Base-by-base conservation (phyloP, 2,329 filamentous ascomycete species). In the Domatiomyces globalis region DNA sequence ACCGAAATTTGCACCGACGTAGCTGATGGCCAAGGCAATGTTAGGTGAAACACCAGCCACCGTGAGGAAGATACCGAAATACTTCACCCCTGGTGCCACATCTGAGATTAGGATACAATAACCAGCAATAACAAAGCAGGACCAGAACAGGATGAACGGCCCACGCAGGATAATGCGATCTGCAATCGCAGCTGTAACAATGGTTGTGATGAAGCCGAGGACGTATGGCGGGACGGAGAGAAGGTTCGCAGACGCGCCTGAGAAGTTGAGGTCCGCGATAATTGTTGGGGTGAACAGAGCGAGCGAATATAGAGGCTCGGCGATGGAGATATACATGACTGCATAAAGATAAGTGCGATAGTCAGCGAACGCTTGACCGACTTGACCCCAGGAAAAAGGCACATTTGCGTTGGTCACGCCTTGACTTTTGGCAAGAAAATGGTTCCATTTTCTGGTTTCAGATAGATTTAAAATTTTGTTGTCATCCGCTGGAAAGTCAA, bases 401-500 rank as follows among this genome's bases (percentile, higher is more conserved):
- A 51, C 45, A 42, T 51, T 25, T 17, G 45, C 44, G 25, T 51
- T 48, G 4, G 49, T 51, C 29, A 51, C 62, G 7, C 66, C 61
- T 63, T 83, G 79, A 5, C 67, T 66, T 8, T 66, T 59, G 25
- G 65, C 68, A 12, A 83, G 70, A 65, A 83, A 83, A 29, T 47
- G 45, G 17, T 47, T 47, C 45, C 45, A 47, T 3, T 62, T 65
- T 46, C 60, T 67, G 4, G 63, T 63, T 29, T 47, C 20, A 18
- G 22, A 42, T 66, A 63, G 2, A 10, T 47, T 51, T 46, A 74
- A 69, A 52, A 71, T 69, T 6, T 73, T 74, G 45, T 47, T 47
- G 19, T 47, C 25, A 29, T 47, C 45, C 62, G 83, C 79, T 18
- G 80, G 80, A 62, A 83, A 83, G 62, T 81, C 78, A 53, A 82